These are phyloP conservation scores for Cladosporium sp. DNA, from an alignment of 2,329 filamentous ascomycete species.

Conservation along the genomic window DNA sequence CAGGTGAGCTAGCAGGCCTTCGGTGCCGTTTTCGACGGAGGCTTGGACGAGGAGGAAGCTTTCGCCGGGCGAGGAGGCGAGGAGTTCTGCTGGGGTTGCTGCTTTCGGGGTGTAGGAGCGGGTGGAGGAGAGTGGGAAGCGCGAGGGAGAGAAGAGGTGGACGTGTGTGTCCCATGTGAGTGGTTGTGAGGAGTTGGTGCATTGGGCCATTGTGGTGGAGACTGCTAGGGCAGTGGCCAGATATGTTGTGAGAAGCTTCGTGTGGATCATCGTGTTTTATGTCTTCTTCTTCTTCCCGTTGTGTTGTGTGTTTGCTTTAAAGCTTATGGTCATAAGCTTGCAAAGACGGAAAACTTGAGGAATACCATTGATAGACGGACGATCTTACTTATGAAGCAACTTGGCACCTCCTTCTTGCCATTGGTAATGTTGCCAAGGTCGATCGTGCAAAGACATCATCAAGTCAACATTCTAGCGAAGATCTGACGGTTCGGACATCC, in stretches of 20 bases:
- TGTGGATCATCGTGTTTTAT: background rate
- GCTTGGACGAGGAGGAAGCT: slow-evolving; percentile 9
- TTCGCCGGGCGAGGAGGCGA: background rate
- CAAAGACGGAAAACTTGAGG: background rate
- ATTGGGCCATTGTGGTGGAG: background rate
- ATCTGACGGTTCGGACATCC: background rate
- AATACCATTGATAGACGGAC: background rate
- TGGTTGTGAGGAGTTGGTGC: background rate
- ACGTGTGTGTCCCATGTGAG: slow-evolving; percentile 2
- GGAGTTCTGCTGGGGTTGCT: background rate
- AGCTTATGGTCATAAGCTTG: background rate
- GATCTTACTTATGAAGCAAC: background rate
- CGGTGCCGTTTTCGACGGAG: background rate
- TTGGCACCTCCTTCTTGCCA: background rate
- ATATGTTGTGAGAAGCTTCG: background rate
- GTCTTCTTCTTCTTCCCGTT: background rate
- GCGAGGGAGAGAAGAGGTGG: background rate
- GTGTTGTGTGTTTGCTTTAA: background rate
- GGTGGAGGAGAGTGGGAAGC: background rate
- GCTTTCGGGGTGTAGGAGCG: background rate
- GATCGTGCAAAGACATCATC: background rate
- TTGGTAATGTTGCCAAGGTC: background rate
- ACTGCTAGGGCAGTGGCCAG: background rate
- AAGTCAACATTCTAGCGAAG: background rate
- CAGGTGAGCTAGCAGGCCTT: background rate